Base-by-base conservation (phyloP, 2,329 filamentous ascomycete genomes). In the Tolypocladium album region DNA sequence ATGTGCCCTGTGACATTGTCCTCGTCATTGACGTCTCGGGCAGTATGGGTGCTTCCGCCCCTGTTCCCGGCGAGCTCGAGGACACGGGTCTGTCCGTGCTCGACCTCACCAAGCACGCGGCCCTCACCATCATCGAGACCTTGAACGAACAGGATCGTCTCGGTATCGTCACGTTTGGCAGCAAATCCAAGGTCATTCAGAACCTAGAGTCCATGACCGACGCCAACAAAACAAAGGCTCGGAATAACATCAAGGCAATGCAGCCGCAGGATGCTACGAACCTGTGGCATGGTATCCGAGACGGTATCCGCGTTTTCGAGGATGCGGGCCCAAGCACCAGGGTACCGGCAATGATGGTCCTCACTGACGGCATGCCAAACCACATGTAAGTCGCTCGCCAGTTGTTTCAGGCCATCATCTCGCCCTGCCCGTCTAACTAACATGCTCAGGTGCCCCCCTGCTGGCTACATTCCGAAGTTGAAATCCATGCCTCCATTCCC, bases 21-120 rank as follows among this genome's bases (percentile, higher is more conserved):
- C 75, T 87, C 3, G 82, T 83, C 20, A 84, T 87, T 59, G 84
- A 87, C 66, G 75, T 85, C 17, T 87, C 84, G 0, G 76, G 74
- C 0, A 85, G 82, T 69, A 87, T 87, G 84, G 57, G 61, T 1
- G 58, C 61, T 0, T 64, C 70, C 1, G 83, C 83, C 0, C 79
- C 78, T 0, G 73, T 80, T 0, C 79, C 82, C 0, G 76, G 75
- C 17, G 73, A 77, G 7, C 66, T 67, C 2, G 81, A 85, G 62
- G 67, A 75, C 24, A 76, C 76, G 1, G 82, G 82, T 0, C 70
- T 86, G 0, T 80, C 78, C 0, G 75, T 86, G 1, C 68, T 87
- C 27, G 84, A 87, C 64, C 74, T 87, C 27, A 79, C 79, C 50
- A 86, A 85, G 65, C 83, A 87, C 64, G 82, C 83, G 1, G 79